These are phyloP conservation scores for Pichia inconspicua DNA, from an alignment of 1,139 yeast species.

Conservation along the genomic window DNA sequence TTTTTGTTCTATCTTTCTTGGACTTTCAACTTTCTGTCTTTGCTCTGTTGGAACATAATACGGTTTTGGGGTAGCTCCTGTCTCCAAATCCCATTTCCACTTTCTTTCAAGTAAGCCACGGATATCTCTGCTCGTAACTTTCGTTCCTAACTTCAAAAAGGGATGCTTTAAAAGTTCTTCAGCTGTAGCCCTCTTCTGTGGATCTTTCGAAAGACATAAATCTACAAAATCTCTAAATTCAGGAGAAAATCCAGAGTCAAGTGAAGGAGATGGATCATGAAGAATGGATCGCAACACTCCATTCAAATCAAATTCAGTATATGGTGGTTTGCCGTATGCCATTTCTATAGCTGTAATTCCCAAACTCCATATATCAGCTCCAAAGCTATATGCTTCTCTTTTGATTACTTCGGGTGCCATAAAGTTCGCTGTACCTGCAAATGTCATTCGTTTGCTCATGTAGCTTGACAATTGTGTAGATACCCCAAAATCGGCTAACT, in stretches of 20 bases:
- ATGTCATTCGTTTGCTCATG: constrained; percentile 72
- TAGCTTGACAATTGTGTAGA: constrained; percentile 80
- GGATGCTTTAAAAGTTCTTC: constrained; percentile 35
- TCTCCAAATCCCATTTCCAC: constrained; percentile 26
- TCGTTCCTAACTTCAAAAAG: constrained; percentile 30
- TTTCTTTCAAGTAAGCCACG: constrained; percentile 23
- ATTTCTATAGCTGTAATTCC: constrained; percentile 87
- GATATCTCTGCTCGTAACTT: constrained; percentile 13
- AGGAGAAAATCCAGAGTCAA: constrained; percentile 34
- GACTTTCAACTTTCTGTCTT: not conserved
- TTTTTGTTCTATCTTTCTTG: not conserved
- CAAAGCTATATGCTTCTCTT: constrained; percentile 78
- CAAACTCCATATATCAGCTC: constrained; percentile 93
- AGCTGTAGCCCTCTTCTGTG: constrained; percentile 37
- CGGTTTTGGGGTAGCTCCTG: constrained; percentile 20
- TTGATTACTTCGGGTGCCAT: constrained; percentile 97
- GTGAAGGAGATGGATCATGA: constrained; percentile 41
- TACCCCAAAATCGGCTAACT: constrained; percentile 94
- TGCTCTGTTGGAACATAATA: constrained; percentile 22
- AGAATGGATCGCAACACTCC: constrained; percentile 61
- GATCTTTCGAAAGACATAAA: constrained; percentile 41
- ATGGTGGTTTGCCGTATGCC: constrained; percentile 78
- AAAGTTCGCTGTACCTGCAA: constrained; percentile 98
- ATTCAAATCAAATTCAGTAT: constrained; percentile 70
- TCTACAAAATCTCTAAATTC: constrained; percentile 40